Base-by-base conservation (phyloP, 2,329 filamentous ascomycete species). In the Fusarium cicatricum region DNA sequence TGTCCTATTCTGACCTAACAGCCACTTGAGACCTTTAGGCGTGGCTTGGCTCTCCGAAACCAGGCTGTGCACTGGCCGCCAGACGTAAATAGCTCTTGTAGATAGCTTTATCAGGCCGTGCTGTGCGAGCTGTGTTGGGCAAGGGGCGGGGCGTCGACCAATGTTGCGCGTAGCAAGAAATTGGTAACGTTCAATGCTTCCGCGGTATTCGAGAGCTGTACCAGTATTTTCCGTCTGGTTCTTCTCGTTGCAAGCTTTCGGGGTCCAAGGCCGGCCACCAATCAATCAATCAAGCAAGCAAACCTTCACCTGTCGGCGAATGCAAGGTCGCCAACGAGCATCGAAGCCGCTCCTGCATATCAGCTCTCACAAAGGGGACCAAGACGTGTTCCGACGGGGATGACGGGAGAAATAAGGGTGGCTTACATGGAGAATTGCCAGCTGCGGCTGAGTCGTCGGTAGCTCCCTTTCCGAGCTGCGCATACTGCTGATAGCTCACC, bases 401-500 rank as follows among this genome's bases (percentile, higher is more conserved):
- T 56, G 59, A 67, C 53, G 39, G 43, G 47, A 61, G 51, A 37
- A 41, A 4, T 40, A 55, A 53, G 40, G 52, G 45, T 23, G 52
- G 61, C 62, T 65, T 65, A 65, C 58, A 62, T 45, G 52, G 60
- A 38, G 56, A 64, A 39, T 60, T 60, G n/a, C 52, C 53, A 40
- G 48, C 43, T 42, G 60, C 61, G 56, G 61, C 61, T 64, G 61
- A 67, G 63, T 37, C 57, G 56, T 53, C 43, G 56, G 62, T 60
- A 46, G 57, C 46, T 39, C 58, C 55, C 45, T 69, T 68, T 36
- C 62, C 63, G 53, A 68, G 61, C 56, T 68, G 65, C 33, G 66
- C 65, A 43, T 69, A 65, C 41, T 68, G 63, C 52, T 69, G 65
- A 62, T 65, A 69, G 58, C 65, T 69, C 56, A 65, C 66, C 66